A percentile compares a stretch with the other conserved stretches of the same genome.
Conservation (phyloP, 345 rosid genomes). For the Laguncularia racemosa region DNA sequence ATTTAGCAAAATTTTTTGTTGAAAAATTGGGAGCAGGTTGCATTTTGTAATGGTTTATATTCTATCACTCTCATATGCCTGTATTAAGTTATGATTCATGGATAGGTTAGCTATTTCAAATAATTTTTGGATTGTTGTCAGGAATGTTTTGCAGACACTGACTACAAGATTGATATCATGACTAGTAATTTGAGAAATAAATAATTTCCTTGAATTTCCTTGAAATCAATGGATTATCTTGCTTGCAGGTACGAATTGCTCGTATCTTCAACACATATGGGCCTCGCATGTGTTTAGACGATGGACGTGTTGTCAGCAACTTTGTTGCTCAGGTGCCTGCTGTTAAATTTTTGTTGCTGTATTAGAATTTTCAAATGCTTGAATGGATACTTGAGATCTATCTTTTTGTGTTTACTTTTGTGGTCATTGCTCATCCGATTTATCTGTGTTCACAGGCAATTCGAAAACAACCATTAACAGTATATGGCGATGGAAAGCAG, state of each 20-base stretch:
- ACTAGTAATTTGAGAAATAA: too few species aligned
- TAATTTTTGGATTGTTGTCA: too few species aligned
- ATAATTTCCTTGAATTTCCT: background rate
- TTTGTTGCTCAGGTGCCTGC: slow-evolving; percentile 83
- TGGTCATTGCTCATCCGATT: background rate
- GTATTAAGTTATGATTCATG: too few species aligned
- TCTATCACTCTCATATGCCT: too few species aligned
- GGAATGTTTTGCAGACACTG: too few species aligned
- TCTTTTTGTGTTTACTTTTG: too few species aligned
- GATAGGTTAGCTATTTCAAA: too few species aligned
- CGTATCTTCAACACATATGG: slow-evolving; percentile 98
- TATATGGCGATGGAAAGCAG: slow-evolving; percentile 98
- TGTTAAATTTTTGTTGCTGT: slow-evolving; percentile 4
- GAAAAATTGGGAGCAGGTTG: too few species aligned
- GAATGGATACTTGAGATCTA: too few species aligned
- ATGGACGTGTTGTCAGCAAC: slow-evolving; percentile 99
- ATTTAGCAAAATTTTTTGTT: too few species aligned
- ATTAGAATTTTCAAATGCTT: background rate
- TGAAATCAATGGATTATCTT: slow-evolving; percentile 6
- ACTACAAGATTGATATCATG: too few species aligned
- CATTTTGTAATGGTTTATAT: too few species aligned
- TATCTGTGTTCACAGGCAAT: slow-evolving; percentile 37
- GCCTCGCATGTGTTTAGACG: slow-evolving; percentile 98
- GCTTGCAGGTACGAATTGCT: slow-evolving; percentile 86
- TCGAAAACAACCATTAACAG: slow-evolving; percentile 89